Percentiles rank a stretch among this genome's conserved stretches.
Conservation (phyloP, 192 early-diverging fungal species). For the Allomyces javanicus region DNA sequence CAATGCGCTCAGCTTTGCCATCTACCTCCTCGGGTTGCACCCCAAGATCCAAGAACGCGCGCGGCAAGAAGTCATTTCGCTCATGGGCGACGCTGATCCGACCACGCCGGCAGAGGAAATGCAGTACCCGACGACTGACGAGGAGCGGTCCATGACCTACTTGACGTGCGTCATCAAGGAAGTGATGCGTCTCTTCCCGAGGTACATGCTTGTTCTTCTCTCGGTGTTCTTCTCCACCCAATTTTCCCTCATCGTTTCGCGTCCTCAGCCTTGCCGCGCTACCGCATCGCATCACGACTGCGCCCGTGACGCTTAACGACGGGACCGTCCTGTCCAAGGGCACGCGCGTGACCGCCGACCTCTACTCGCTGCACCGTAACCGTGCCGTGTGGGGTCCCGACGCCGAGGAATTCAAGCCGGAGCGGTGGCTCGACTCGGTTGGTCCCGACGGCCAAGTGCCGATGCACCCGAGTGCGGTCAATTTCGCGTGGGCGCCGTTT, state of each 20-base stretch:
- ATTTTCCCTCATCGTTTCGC: too few relatives aligned
- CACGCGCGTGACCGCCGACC: constrained; percentile 17
- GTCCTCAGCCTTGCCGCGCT: background rate
- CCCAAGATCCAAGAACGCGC: background rate
- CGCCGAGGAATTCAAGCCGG: constrained; percentile 21
- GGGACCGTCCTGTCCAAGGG: constrained; percentile 18
- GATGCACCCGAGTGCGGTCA: background rate
- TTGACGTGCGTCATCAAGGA: background rate
- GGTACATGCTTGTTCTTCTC: too few relatives aligned
- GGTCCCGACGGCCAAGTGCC: constrained; percentile 2
- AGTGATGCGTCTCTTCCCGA: background rate
- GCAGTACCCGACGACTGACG: background rate
- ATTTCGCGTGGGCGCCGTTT: constrained; percentile 5
- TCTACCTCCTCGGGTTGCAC: background rate
- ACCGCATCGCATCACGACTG: background rate
- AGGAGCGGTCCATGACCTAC: background rate
- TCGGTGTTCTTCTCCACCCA: too few relatives aligned
- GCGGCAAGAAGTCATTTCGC: background rate
- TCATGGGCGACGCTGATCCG: background rate
- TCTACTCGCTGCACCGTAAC: constrained; percentile 23
- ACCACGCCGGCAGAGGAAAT: background rate
- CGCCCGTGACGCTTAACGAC: constrained; percentile 2
- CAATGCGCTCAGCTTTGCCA: background rate
- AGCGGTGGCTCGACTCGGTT: constrained; percentile 14
- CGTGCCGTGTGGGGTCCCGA: constrained; percentile 17